Conservation (phyloP, 176 grass and related monocot genomes). For the Poa pratensis region DNA sequence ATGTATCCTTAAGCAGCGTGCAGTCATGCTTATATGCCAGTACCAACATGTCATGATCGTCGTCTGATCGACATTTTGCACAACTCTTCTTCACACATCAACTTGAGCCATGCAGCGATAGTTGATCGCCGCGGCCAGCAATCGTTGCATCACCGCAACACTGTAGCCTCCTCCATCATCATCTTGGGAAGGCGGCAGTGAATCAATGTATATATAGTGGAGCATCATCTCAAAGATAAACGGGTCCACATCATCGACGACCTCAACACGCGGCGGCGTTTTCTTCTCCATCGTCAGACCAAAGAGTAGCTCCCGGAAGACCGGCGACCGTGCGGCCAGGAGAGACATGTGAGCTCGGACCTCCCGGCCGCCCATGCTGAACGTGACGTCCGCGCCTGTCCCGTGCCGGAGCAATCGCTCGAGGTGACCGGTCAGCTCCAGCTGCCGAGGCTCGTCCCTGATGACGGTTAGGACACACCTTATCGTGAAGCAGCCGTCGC, state of each 20-base stretch:
- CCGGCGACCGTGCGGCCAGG: conserved; percentile 5
- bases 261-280: background rate
- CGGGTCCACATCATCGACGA: conserved; percentile 3
- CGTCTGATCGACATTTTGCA: background rate
- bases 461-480: background rate
- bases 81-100: background rate
- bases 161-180: background rate
- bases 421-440: background rate
- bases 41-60: background rate
- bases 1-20: background rate
- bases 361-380: background rate
- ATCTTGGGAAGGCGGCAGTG: background rate
- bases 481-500: background rate
- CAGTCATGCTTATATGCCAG: background rate
- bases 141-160: background rate
- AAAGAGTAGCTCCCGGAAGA: conserved; percentile 7
- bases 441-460: background rate
- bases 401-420: background rate
- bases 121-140: background rate
- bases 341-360: background rate
- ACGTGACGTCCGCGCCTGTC: conserved; percentile 3
- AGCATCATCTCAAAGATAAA: conserved; percentile 26
- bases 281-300: conserved; percentile 14
- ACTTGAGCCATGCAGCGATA: background rate
- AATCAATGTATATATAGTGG: conserved; percentile 25